Base-by-base conservation (phyloP, 2,329 filamentous ascomycete species). In the Calonectria pseudoreteaudii region DNA sequence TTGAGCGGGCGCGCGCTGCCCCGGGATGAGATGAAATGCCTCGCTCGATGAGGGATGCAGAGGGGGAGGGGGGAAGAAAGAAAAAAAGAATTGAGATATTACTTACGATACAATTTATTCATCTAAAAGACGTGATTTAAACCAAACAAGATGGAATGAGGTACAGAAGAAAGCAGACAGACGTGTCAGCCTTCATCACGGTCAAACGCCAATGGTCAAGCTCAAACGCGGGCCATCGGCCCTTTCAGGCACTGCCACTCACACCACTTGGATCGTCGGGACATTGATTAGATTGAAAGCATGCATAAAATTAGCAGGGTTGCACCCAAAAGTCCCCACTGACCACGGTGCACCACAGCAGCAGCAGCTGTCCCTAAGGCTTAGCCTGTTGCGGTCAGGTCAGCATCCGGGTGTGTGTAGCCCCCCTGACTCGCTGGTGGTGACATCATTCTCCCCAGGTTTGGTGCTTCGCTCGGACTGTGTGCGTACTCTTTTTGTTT, bases 251-350 rank as follows among this genome's bases (percentile, higher is more conserved):
- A 41, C 56, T 23, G 36, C 56, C 36, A 36, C n/a, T n/a, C n/a
- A n/a, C n/a, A n/a, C 56, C 34, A 26, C 56, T 36, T 34, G 56
- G 56, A 60, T 60, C 56, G 34, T 60, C 56, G 56, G 56, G 56
- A 60, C 56, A 41, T 20, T 41, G 36, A 41, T 62, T 18, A 26
- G n/a, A n/a, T n/a, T n/a, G n/a, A n/a, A 62, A 41, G 56, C 56
- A 41, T 62, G 56, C 56, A 62, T 62, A 62, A 62, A 60, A 62
- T 41, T 62, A 62, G 56, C 56, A 62, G 36, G 23, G 56, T 26
- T 62, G 38, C 34, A 38, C 56, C 36, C 56, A 41, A 62, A 62
- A 62, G 56, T 62, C 56, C 56, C 56, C 36, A n/a, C 16, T 44
- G 41, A n/a, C 30, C 30, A 31, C 30, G 4, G 8, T 8, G 30